Conservation (phyloP, 2,329 filamentous ascomycete genomes). For the Fusarium nelsonii region DNA sequence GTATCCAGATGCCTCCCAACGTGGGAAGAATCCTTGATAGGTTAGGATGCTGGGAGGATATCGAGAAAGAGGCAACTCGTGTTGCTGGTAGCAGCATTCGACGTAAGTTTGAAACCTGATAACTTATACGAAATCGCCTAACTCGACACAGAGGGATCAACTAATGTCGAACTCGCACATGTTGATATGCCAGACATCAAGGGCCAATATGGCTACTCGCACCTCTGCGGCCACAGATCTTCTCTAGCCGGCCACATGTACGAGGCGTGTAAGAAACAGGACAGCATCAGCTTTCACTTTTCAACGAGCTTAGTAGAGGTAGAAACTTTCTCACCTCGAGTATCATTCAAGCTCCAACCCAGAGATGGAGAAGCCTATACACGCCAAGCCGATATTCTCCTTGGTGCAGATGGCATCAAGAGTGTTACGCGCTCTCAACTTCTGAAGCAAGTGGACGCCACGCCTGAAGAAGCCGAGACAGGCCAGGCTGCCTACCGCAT, state of each 20-base stretch:
- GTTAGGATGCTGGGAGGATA: conserved; percentile 78
- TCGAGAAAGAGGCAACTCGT: conserved; percentile 55
- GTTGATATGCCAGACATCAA: conserved; percentile 77
- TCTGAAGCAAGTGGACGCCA: conserved; percentile 64
- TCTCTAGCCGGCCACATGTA: conserved; percentile 78
- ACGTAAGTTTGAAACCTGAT: conserved; percentile 21
- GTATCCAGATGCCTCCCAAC: conserved; percentile 87
- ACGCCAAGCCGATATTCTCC: conserved; percentile 60
- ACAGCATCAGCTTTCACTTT: conserved; percentile 76
- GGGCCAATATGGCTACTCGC: conserved; percentile 77
- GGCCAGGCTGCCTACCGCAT: conserved; percentile 67
- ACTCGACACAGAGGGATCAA: conserved; percentile 69
- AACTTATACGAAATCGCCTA: not conserved
- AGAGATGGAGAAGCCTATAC: conserved; percentile 31
- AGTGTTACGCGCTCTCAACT: conserved; percentile 62
- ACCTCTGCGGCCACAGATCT: conserved; percentile 83
- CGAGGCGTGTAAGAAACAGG: conserved; percentile 73
- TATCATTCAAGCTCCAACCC: conserved; percentile 40
- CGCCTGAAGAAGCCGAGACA: conserved; percentile 61
- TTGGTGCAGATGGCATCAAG: conserved; percentile 68
- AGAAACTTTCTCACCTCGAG: conserved; percentile 40
- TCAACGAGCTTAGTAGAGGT: conserved; percentile 46
- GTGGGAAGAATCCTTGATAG: conserved; percentile 81
- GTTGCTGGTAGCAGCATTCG: conserved; percentile 50
- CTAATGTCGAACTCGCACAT: conserved; percentile 76